These are phyloP conservation scores for Globisporangium splendens DNA, from an alignment of 352 stramenopile genomes.

Conservation along the genomic window DNA sequence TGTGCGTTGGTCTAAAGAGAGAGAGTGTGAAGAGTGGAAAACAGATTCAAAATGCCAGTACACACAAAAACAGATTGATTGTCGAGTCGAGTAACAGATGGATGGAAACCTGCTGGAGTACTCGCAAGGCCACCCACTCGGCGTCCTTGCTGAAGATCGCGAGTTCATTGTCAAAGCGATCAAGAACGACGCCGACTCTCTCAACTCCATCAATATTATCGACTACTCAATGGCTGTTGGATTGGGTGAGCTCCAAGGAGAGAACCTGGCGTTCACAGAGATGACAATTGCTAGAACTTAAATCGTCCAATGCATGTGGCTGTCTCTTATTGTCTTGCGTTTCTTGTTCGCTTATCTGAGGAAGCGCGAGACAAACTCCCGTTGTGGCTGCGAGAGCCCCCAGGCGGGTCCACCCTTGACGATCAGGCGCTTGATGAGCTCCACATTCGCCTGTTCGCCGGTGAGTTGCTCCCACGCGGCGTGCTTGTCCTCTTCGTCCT, in stretches of 20 bases:
- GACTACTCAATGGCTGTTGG: conserved; percentile 99
- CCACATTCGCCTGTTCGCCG: conserved; percentile 29
- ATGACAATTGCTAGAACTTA: too few relatives aligned
- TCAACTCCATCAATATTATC: conserved; percentile 98
- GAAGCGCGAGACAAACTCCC: conserved; percentile 69
- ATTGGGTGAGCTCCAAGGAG: conserved; percentile 35
- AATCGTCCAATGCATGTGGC: too few relatives aligned
- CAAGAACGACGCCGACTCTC: conserved; percentile 96
- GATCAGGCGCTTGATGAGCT: conserved; percentile 60
- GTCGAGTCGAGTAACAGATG: too few relatives aligned
- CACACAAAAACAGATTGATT: neutral
- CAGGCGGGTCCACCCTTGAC: conserved; percentile 72
- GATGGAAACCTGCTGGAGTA: conserved; percentile 87
- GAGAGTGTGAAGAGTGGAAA: too few relatives aligned
- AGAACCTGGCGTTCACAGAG: conserved; percentile 26
- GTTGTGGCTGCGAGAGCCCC: conserved; percentile 69
- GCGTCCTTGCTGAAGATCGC: conserved; percentile 69
- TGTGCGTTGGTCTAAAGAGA: neutral
- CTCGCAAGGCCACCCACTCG: conserved; percentile 69
- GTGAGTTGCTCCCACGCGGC: conserved; percentile 40
- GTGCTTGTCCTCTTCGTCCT: conserved; percentile 30
- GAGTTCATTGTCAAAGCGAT: conserved; percentile 84
- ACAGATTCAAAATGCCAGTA: too few relatives aligned
- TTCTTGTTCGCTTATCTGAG: conserved; percentile 10
- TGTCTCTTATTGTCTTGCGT: too few relatives aligned